Conservation (phyloP, 768 basidiomycete genomes). For the Boletus pseudo-olivaceus region DNA sequence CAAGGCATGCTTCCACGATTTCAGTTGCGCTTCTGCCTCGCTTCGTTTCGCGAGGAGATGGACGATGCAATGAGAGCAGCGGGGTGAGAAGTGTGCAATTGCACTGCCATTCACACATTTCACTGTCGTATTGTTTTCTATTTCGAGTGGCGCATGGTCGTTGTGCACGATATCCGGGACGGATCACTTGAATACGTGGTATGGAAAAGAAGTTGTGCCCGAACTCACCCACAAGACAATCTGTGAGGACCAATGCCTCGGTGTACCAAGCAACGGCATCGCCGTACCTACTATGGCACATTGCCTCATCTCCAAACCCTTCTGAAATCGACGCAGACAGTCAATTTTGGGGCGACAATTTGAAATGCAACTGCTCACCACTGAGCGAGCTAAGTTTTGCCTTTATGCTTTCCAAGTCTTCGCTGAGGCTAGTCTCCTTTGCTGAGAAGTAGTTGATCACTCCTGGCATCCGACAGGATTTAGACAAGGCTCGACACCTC, state of each 20-base stretch:
- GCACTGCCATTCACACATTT: no score
- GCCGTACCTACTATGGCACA: background rate
- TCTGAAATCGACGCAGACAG: background rate
- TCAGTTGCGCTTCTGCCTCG: background rate
- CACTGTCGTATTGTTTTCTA: no score
- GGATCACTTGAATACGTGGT: background rate
- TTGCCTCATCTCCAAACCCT: conserved; percentile 10
- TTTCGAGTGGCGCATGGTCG: no score
- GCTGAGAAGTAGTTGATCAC: background rate
- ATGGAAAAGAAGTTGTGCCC: background rate
- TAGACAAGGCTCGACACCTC: conserved; percentile 5
- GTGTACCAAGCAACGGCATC: conserved; percentile 14
- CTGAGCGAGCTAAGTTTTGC: conserved; percentile 7
- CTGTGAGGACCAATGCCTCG: conserved; percentile 4
- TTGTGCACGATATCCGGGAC: background rate
- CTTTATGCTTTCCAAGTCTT: conserved; percentile 2
- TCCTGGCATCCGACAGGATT: background rate
- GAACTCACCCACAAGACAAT: conserved; percentile 2
- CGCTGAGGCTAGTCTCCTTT: background rate
- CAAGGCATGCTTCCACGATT: background rate
- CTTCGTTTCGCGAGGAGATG: conserved; percentile 11
- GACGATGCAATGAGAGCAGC: background rate
- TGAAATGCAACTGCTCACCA: conserved; percentile 1
- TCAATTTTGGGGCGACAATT: background rate
- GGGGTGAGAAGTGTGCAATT: background rate